phyloP scores from a whole-genome alignment of 768 basidiomycete species.

The Psilocybe subaeruginosa region DNA sequence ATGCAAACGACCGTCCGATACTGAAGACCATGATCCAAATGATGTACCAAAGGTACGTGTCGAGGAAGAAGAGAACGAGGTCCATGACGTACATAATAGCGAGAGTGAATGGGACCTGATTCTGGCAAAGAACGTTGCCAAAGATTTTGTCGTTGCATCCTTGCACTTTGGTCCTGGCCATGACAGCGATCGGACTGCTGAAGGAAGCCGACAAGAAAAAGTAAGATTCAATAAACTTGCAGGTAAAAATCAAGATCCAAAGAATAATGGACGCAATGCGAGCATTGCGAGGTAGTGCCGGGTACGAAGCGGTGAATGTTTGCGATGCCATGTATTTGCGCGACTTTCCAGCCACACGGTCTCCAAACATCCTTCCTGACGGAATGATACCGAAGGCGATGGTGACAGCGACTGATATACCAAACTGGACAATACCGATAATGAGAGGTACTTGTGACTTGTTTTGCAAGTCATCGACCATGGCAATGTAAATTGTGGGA shows the following conservation, averaged over 20 bases:
- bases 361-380: slow-evolving; percentile 98
- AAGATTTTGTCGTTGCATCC: slow-evolving; percentile 86
- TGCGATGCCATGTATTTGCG: slow-evolving; percentile 98
- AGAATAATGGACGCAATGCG: slow-evolving; percentile 84
- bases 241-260: slow-evolving; percentile 93
- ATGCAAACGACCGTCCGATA: slow-evolving; percentile 84
- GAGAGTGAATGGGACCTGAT: slow-evolving; percentile 93
- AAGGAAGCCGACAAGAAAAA: slow-evolving; percentile 99
- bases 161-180: slow-evolving; percentile 94
- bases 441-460: slow-evolving; percentile 81
- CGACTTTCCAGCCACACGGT: slow-evolving; percentile 96
- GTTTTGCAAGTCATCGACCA: slow-evolving; percentile 68
- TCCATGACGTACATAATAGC: slow-evolving; percentile 99
- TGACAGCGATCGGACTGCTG: slow-evolving; percentile 92
- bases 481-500: slow-evolving; percentile 92
- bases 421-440: slow-evolving; percentile 92
- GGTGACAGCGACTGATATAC: slow-evolving; percentile 83
- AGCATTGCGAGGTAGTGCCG: slow-evolving; percentile 67
- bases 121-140: slow-evolving; percentile 79
- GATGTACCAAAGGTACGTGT: slow-evolving; percentile 99
- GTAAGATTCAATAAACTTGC: slow-evolving; percentile 97
- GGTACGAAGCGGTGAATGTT: slow-evolving; percentile 98
- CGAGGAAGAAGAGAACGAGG: slow-evolving; percentile 95
- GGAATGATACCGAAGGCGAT: slow-evolving; percentile 87
- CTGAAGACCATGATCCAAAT: slow-evolving; percentile 98